phyloP scores from a whole-genome alignment of 1,284 basidiomycete species.

The Apiotrichum akiyoshidainum region DNA sequence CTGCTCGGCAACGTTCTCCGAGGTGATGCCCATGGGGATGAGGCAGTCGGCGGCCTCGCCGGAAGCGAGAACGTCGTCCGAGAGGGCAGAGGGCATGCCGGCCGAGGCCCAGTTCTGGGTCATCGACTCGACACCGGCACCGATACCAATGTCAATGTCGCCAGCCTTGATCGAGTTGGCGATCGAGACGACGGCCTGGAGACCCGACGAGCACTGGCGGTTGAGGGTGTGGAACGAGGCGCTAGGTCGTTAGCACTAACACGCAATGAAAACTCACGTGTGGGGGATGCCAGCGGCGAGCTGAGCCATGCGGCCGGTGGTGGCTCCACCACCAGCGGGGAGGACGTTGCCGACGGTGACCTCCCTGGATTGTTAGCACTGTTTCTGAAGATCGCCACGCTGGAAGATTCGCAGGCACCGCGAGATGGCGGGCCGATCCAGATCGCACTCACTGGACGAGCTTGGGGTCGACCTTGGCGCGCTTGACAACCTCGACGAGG shows the following conservation, averaged over 20 bases:
- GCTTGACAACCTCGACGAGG: conserved; percentile 63
- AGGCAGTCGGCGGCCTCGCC: conserved; percentile 86
- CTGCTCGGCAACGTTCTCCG: conserved; percentile 86
- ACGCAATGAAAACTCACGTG: conserved; percentile 52
- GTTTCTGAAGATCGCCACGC: conserved; percentile 44
- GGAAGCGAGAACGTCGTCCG: conserved; percentile 72
- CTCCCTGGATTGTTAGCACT: conserved; percentile 62
- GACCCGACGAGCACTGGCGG: conserved; percentile 89
- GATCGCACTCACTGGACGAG: conserved; percentile 42
- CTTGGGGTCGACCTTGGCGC: conserved; percentile 44
- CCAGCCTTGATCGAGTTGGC: conserved; percentile 81
- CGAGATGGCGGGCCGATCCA: conserved; percentile 23
- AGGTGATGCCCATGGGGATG: conserved; percentile 94
- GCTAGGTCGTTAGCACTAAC: conserved; percentile 20
- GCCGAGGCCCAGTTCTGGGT: conserved; percentile 75
- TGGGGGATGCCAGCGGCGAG: conserved; percentile 88
- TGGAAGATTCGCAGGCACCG: background rate
- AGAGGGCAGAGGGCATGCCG: conserved; percentile 69
- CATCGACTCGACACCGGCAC: conserved; percentile 95
- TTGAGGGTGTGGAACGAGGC: conserved; percentile 83
- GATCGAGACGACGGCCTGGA: conserved; percentile 82
- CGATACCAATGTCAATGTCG: conserved; percentile 90
- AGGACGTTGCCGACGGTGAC: conserved; percentile 91
- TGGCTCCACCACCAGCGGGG: conserved; percentile 85
- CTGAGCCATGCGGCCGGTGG: conserved; percentile 87